A percentile compares a stretch with the other conserved stretches of the same genome.
These are phyloP conservation scores for Penicillium subrubescens DNA, from an alignment of 495 filamentous ascomycete genomes.

Conservation along the genomic window DNA sequence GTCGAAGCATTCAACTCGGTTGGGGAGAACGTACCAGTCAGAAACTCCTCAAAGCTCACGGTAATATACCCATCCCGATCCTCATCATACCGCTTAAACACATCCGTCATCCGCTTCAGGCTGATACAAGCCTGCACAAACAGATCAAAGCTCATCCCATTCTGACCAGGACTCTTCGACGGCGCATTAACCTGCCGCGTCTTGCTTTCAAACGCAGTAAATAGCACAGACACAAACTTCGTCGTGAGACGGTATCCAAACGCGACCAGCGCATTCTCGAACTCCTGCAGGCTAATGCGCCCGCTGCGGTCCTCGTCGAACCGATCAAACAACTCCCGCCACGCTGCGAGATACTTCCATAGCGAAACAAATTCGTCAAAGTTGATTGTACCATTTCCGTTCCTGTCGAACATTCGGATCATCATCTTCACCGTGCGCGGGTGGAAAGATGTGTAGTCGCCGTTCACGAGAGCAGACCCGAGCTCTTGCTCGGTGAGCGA, in stretches of 20 bases:
- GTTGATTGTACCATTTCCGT: slow-evolving; percentile 83
- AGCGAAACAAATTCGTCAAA: slow-evolving; percentile 94
- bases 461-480: slow-evolving; percentile 89
- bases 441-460: slow-evolving; percentile 93
- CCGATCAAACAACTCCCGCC: slow-evolving; percentile 91
- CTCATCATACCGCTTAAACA: slow-evolving; percentile 98
- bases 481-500: slow-evolving; percentile 87
- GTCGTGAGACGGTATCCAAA: slow-evolving; percentile 92
- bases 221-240: slow-evolving; percentile 80
- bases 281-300: slow-evolving; percentile 83
- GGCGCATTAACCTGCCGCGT: slow-evolving; percentile 32
- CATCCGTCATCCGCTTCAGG: slow-evolving; percentile 97
- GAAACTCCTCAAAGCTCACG: slow-evolving; percentile 78
- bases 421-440: slow-evolving; percentile 97
- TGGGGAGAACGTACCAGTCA: slow-evolving; percentile 55
- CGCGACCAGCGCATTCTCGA: slow-evolving; percentile 85
- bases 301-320: slow-evolving; percentile 90
- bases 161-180: slow-evolving; percentile 41
- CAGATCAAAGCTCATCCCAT: slow-evolving; percentile 89
- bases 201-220: slow-evolving; percentile 64
- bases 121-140: slow-evolving; percentile 98
- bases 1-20: not conserved
- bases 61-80: slow-evolving; percentile 93
- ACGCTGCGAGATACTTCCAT: slow-evolving; percentile 93
- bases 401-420: slow-evolving; percentile 95